A percentile compares a stretch with the other conserved stretches of the same genome.
These are phyloP conservation scores for Brasenia schreberi DNA, from an alignment of 164 flowering plant species.

Conservation along the genomic window DNA sequence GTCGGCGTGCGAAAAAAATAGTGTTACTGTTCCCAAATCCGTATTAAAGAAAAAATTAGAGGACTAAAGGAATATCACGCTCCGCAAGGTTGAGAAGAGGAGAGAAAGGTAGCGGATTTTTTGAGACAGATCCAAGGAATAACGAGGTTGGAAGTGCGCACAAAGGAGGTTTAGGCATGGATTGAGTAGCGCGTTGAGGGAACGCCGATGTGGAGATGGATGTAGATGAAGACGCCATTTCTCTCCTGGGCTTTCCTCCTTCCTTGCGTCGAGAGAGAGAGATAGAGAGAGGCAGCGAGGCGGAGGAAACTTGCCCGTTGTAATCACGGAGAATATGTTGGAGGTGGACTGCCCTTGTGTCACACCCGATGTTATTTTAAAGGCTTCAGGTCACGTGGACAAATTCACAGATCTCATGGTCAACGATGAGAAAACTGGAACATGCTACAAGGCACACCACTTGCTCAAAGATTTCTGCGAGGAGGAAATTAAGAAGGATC, in stretches of 20 bases:
- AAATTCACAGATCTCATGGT: constrained; percentile 99
- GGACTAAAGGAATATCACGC: too few relatives aligned
- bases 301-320: constrained; percentile 24
- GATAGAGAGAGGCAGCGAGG: neutral
- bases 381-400: constrained; percentile 99
- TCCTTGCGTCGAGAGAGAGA: neutral
- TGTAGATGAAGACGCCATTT: neutral
- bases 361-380: constrained; percentile 83
- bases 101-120: neutral
- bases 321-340: constrained; percentile 88
- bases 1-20: too few relatives aligned
- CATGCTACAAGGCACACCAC: constrained; percentile 91
- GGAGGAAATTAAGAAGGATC: constrained; percentile 81
- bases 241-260: neutral
- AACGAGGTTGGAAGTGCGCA: neutral
- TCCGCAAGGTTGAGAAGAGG: neutral
- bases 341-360: constrained; percentile 98
- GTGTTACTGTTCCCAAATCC: too few relatives aligned
- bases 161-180: neutral
- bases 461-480: constrained; percentile 88
- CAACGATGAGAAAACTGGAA: constrained; percentile 88
- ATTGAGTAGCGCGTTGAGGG: neutral
- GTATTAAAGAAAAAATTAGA: too few relatives aligned
- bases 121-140: neutral
- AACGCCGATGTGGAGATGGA: neutral